Conservation (phyloP, 805 yeast species). For the Starmerella bacillaris region DNA sequence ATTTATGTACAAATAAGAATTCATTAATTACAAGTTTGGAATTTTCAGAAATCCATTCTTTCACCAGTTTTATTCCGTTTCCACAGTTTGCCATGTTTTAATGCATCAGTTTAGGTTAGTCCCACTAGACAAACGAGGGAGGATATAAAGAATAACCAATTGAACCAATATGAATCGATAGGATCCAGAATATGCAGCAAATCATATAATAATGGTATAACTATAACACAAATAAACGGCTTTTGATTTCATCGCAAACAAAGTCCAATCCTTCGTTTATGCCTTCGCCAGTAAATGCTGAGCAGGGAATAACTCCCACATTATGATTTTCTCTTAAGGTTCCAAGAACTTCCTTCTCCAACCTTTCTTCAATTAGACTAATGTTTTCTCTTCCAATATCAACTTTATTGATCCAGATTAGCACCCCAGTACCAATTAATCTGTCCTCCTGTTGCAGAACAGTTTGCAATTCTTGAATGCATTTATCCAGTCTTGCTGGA, state of each 20-base stretch:
- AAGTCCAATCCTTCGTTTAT: conserved; percentile 28
- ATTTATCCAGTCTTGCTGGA: conserved; percentile 44
- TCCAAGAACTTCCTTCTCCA: conserved; percentile 24
- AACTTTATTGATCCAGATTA: conserved; percentile 55
- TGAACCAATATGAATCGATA: too few relatives aligned
- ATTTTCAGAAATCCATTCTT: too few relatives aligned
- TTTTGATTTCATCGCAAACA: conserved; percentile 27
- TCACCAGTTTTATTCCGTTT: too few relatives aligned
- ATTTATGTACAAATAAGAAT: too few relatives aligned
- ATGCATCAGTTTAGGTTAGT: too few relatives aligned
- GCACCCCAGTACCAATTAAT: conserved; percentile 48
- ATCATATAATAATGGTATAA: too few relatives aligned
- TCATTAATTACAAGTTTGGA: too few relatives aligned
- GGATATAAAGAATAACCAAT: too few relatives aligned
- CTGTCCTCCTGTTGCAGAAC: conserved; percentile 36
- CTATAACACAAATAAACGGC: too few relatives aligned
- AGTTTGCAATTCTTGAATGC: conserved; percentile 42
- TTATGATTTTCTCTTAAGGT: conserved; percentile 25
- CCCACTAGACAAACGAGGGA: too few relatives aligned
- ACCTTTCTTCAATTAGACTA: conserved; percentile 6
- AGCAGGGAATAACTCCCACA: conserved; percentile 29
- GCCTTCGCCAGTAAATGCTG: conserved; percentile 32
- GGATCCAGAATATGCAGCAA: too few relatives aligned
- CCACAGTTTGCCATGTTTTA: too few relatives aligned
- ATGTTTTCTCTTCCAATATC: conserved; percentile 31